These are phyloP conservation scores for Xylaria cubensis DNA, from an alignment of 495 filamentous ascomycete genomes.

Conservation along the genomic window DNA sequence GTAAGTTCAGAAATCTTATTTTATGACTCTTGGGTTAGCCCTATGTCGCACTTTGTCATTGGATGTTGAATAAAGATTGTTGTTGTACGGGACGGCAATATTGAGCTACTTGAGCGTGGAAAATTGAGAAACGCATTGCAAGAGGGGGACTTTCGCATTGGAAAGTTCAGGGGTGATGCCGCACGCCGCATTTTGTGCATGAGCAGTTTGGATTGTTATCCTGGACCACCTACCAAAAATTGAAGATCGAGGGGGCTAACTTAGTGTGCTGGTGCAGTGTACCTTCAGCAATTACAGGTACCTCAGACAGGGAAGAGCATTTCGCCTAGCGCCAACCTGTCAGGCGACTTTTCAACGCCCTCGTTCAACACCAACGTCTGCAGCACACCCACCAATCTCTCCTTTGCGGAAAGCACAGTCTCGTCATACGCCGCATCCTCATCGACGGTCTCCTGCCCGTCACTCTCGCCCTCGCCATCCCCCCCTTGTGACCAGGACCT, in stretches of 20 bases:
- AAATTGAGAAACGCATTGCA: background rate
- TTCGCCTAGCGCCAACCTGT: constrained; percentile 68
- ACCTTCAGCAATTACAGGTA: constrained; percentile 64
- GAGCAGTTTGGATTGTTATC: background rate
- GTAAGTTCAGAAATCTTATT: constrained; percentile 63
- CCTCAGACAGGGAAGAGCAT: constrained; percentile 46
- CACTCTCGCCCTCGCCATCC: constrained; percentile 81
- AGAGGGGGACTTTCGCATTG: background rate
- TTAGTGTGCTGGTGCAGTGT: constrained; percentile 63
- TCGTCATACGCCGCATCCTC: constrained; percentile 13
- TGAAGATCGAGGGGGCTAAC: constrained; percentile 44
- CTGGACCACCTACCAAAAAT: background rate
- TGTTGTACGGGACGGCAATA: background rate
- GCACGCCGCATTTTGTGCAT: constrained; percentile 19
- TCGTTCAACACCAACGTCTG: constrained; percentile 29
- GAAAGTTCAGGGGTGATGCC: background rate
- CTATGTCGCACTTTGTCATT: too few species aligned
- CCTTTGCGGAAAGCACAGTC: constrained; percentile 22
- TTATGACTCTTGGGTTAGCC: too few species aligned
- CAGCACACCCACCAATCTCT: constrained; percentile 34
- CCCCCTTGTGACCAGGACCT: constrained; percentile 70
- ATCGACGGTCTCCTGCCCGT: constrained; percentile 69
- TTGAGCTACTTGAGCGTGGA: background rate
- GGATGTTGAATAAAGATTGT: background rate
- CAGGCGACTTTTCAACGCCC: constrained; percentile 61